Conservation (phyloP, 2,329 filamentous ascomycete species). For the Aspergillus melleus region DNA sequence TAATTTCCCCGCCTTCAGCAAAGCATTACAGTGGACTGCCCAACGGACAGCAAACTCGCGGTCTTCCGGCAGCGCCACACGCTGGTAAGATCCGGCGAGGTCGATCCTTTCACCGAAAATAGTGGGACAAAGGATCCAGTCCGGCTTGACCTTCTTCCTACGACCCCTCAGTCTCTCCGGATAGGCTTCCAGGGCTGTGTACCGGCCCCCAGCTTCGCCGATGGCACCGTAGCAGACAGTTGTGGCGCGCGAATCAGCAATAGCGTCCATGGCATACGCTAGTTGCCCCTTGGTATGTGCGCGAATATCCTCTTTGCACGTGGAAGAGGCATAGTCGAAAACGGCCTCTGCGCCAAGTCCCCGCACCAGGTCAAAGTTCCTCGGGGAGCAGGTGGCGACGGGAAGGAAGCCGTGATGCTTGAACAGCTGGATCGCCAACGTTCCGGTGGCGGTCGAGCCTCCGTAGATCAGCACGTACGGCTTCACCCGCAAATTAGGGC, state of each 20-base stretch:
- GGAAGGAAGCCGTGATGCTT: slow-evolving; percentile 6
- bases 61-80: slow-evolving; percentile 6
- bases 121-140: not conserved
- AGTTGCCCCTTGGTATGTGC: slow-evolving; percentile 8
- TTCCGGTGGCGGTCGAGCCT: slow-evolving; percentile 45
- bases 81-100: not conserved
- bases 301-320: slow-evolving; percentile 10
- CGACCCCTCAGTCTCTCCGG: not conserved
- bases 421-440: slow-evolving; percentile 44
- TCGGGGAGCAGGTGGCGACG: slow-evolving; percentile 17
- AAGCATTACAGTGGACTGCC: slow-evolving; percentile 1
- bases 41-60: slow-evolving; percentile 6
- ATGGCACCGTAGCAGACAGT: slow-evolving; percentile 12
- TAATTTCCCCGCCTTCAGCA: slow-evolving; percentile 15
- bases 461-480: slow-evolving; percentile 45
- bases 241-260: not conserved
- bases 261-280: slow-evolving; percentile 9
- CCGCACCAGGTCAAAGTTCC: slow-evolving; percentile 7
- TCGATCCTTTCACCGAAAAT: not conserved
- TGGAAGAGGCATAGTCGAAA: slow-evolving; percentile 13
- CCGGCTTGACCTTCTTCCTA: not conserved
- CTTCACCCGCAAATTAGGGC: not conserved
- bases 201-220: slow-evolving; percentile 6
- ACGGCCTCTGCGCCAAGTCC: slow-evolving; percentile 9
- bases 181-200: not conserved